Conservation (phyloP, 2,329 filamentous ascomycete species). For the Rhynchosporium graminicola region DNA sequence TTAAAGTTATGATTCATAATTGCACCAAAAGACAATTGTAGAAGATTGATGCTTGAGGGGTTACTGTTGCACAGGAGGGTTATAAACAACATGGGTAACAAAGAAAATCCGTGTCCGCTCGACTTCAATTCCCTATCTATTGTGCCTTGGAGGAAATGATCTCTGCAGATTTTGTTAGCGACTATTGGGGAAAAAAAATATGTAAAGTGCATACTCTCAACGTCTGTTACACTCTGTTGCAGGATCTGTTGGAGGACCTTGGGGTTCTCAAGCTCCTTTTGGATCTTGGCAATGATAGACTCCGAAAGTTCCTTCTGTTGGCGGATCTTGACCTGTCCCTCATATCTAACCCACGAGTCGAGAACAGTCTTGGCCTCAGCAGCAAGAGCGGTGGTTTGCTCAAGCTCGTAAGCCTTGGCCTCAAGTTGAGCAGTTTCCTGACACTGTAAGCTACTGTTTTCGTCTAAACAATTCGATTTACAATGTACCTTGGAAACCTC, state of each 20-base stretch:
- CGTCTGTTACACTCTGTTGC: constrained; percentile 91
- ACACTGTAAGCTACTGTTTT: constrained; percentile 16
- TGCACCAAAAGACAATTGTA: background rate
- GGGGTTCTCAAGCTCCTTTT: constrained; percentile 98
- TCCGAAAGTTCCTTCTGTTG: constrained; percentile 96
- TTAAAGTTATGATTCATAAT: too few species aligned
- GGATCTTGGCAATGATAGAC: constrained; percentile 92
- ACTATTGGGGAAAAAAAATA: background rate
- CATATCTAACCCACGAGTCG: constrained; percentile 98
- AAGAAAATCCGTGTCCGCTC: constrained; percentile 48
- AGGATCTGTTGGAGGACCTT: constrained; percentile 97
- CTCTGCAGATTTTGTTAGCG: constrained; percentile 49
- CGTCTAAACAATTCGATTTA: background rate
- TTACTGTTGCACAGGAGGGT: constrained; percentile 61
- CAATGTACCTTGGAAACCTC: constrained; percentile 89
- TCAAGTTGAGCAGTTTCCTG: constrained; percentile 92
- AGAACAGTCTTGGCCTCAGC: constrained; percentile 92
- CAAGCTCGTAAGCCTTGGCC: constrained; percentile 92
- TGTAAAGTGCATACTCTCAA: constrained; percentile 73
- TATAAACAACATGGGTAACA: constrained; percentile 56
- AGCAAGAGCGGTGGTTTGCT: constrained; percentile 92
- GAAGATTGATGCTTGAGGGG: constrained; percentile 10
- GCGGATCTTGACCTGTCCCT: constrained; percentile 97
- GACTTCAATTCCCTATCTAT: constrained; percentile 51
- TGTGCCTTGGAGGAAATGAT: constrained; percentile 64